Percentiles rank a stretch among this genome's conserved stretches.
phyloP scores from a whole-genome alignment of 257 asterid genomes.

The Capsicum chinense region DNA sequence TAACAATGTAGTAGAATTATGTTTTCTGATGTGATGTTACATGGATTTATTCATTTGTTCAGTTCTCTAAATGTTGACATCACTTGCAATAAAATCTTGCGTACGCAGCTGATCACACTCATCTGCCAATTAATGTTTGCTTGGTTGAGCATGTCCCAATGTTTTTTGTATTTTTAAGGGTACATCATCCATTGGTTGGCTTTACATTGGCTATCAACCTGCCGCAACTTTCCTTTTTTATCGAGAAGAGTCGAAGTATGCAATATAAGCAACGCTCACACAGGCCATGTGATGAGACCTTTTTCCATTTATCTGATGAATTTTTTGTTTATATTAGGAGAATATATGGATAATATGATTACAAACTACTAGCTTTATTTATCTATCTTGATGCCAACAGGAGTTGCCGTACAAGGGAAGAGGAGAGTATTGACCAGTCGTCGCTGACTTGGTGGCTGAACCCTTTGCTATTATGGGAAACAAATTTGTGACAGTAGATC shows the following conservation, averaged over 20 bases:
- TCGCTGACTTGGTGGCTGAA: background rate
- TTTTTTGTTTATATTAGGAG: background rate
- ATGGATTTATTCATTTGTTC: background rate
- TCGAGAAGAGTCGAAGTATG: background rate
- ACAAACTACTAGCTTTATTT: background rate
- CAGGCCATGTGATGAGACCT: background rate
- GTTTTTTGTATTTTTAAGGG: background rate
- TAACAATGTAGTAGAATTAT: background rate
- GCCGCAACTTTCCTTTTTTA: background rate
- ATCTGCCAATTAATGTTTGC: background rate
- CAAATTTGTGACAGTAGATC: slow-evolving; percentile 39
- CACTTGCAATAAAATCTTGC: background rate
- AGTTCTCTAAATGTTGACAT: background rate
- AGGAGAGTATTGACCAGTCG: slow-evolving; percentile 59
- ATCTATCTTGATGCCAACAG: slow-evolving; percentile 42
- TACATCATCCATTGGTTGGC: background rate
- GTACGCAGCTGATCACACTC: background rate
- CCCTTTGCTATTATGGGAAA: slow-evolving; percentile 33
- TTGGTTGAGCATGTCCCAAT: slow-evolving; percentile 13
- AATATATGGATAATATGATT: background rate
- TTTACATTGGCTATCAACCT: background rate
- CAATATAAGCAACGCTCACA: background rate
- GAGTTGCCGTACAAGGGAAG: slow-evolving; percentile 80
- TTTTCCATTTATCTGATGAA: background rate
- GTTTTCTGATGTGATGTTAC: background rate